Base-by-base conservation (phyloP, 495 filamentous ascomycete species). In the Penicillium egyptiacum region DNA sequence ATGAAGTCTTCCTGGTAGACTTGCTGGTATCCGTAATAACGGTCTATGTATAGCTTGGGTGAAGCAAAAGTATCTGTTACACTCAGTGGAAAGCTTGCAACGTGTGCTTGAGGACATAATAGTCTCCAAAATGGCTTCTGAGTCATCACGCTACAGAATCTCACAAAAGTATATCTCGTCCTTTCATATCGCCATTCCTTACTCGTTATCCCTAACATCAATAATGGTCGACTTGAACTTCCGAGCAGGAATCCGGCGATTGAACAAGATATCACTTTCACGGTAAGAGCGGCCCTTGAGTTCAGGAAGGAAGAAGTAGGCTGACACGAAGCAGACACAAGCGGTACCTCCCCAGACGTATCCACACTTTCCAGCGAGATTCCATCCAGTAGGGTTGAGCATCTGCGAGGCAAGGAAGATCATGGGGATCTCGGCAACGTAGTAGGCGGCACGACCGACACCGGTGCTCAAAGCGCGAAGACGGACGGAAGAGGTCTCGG, bases 401-500 rank as follows among this genome's bases (percentile, higher is more conserved):
- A 79, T 78, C 60, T 71, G 75, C 26, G 65, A 72, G 6, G 75
- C 71, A 14, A 80, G 75, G 66, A 71, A 82, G 66, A 76, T 81
- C 71, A 73, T 77, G 51, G 78, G 79, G 61, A 82, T 79, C 48
- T 82, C 73, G 0, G 65, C 65, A 10, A 68, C 31, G 37, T 68
- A 68, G 74, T 80, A 80, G 20, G 70, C 62, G 8, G 63, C 79
- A 59, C 82, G 80, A 56, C 76, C 81, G 25, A 81, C 70, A 53
- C 76, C 81, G 28, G 79, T 85, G 4, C 75, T 85, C 25, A 83
- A 68, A 39, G 80, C 65, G 23, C 65, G 65, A 31, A 68, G 79
- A 52, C 81, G 81, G 53, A 83, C 75, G 33, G 81, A 68, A 9
- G 80, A 82, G 23, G 79, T 83, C 63, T 84, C 81, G 31, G 77